Evolutionary conservation across 1,139 yeast species (phyloP), one percentile per base, ranked within the genome.

Genomic region (Diutina siamensis): DNA sequence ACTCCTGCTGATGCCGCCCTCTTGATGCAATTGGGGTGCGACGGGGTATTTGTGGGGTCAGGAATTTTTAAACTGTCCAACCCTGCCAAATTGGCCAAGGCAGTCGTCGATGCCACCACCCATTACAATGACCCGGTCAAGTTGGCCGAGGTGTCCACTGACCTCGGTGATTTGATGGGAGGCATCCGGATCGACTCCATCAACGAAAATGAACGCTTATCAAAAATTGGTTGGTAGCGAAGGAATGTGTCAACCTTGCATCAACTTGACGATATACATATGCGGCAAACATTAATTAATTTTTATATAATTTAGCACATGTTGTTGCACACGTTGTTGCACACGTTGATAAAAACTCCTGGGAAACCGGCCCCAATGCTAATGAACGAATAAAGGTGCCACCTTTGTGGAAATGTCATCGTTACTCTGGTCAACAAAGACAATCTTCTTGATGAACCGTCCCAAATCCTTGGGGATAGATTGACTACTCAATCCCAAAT

Each of bases 1-100:
- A 83, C 94, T 10, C 95, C 95, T 27, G 81, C 92, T 2, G 95
- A 85, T 62, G 94, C 94, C 40, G 94, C 94, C 10, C 67, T 85
- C 53, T 80, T 87, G 64, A 84, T 85, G 94, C 89, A 84, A 63
- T 70, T 84, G 56, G 95, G 95, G n/a, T 83, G 88, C 61, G 94
- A 85, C 58, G 95, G 95, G 52, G 88, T 85, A 35, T 85, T 85
- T 58, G 95, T 85, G 38, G 95, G 95, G n/a, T 80, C 88, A 8
- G 95, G 95, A 44, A 85, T 85, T 53, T 85, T 85, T 75, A 80
- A 80, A 61, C 78, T 86, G 44, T 71, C 74, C 51, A 76, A 84
- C 63, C 94, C 94, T 2, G 86, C 74, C 57, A 74, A 76, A 60
- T 72, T 85, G 56, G 95, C 95, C 41, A 74, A 68, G 55, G 88